phyloP scores from a whole-genome alignment of 1,284 basidiomycete genomes.

The Cerioporus squamosus region DNA sequence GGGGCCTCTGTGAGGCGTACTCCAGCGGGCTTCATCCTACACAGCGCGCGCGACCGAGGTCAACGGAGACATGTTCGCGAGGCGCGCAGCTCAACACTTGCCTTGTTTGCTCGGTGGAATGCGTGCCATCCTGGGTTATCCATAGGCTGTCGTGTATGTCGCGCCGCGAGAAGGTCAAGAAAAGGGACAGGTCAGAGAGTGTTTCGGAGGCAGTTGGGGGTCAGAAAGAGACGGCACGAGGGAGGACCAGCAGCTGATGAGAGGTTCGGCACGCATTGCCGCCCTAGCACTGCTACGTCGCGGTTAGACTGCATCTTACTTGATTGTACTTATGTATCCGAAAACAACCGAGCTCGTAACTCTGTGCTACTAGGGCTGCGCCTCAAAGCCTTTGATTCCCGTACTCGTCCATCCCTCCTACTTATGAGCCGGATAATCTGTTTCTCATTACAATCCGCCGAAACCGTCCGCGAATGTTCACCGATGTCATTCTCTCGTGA shows the following conservation, averaged over 20 bases:
- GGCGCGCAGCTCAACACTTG: conserved; percentile 13
- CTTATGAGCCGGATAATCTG: background rate
- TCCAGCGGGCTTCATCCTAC: conserved; percentile 53
- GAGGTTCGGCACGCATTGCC: background rate
- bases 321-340: background rate
- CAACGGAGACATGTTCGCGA: background rate
- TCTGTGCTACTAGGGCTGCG: conserved; percentile 5
- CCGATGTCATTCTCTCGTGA: background rate
- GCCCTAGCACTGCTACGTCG: background rate
- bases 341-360: background rate
- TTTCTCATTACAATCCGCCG: too few species aligned
- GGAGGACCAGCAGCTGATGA: conserved; percentile 1
- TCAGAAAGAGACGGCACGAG: background rate
- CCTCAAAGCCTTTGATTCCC: conserved; percentile 3
- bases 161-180: background rate
- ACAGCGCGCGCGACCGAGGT: background rate
- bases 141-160: conserved; percentile 43
- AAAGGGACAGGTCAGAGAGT: background rate
- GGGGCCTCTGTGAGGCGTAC: conserved; percentile 46
- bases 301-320: too few species aligned
- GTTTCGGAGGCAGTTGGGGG: conserved; percentile 10
- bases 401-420: background rate
- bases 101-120: conserved; percentile 39
- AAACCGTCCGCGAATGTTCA: too few species aligned
- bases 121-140: conserved; percentile 76